These are phyloP conservation scores for Hypoxylon rubiginosum DNA, from an alignment of 2,329 filamentous ascomycete genomes.

Conservation along the genomic window DNA sequence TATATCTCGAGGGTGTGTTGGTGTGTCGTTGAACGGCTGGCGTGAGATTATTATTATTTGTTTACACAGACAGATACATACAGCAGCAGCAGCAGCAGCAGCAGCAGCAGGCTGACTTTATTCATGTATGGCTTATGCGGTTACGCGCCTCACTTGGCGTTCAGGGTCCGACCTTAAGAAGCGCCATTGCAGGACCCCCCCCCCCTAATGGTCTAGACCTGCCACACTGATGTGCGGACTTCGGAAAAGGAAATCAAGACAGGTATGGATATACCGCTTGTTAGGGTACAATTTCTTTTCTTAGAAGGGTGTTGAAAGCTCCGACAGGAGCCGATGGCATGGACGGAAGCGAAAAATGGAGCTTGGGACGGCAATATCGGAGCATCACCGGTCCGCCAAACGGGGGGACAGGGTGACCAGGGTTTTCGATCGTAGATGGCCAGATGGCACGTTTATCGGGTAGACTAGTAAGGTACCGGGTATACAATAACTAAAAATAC, in stretches of 20 bases:
- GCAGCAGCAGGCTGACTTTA: too few species aligned
- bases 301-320: constrained; percentile 17
- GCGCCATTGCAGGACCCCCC: neutral
- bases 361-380: constrained; percentile 32
- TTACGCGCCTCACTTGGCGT: constrained; percentile 9
- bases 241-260: constrained; percentile 29
- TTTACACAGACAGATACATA: constrained; percentile 3
- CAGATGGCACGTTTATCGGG: neutral
- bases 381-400: constrained; percentile 32
- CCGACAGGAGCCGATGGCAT: constrained; percentile 34
- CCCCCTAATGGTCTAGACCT: constrained; percentile 2
- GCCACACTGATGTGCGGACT: constrained; percentile 23
- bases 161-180: neutral
- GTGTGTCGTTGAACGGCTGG: constrained; percentile 30
- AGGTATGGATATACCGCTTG: constrained; percentile 1
- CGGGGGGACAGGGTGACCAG: neutral
- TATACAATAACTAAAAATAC: constrained; percentile 3
- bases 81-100: too few species aligned
- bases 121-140: constrained; percentile 23
- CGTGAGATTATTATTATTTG: neutral
- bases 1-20: constrained; percentile 21
- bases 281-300: neutral
- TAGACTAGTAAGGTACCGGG: constrained; percentile 19
- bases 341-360: constrained; percentile 34
- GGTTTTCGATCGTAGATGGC: constrained; percentile 3